Conservation (phyloP, 805 yeast genomes). For the Peterozyma xylosa region DNA sequence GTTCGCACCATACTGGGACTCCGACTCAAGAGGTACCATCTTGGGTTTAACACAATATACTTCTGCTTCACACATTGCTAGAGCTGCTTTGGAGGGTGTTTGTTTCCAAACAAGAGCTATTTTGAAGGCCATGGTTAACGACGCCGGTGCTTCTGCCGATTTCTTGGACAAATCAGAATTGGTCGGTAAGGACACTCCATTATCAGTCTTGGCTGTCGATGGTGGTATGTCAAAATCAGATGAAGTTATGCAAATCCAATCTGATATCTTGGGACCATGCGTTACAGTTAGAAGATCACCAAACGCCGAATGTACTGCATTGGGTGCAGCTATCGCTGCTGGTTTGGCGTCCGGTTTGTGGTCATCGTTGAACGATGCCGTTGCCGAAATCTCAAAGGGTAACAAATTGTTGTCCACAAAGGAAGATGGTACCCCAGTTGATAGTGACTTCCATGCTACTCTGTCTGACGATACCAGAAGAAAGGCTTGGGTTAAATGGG, state of each 20-base stretch:
- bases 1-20: conserved; percentile 95
- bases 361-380: conserved; percentile 68
- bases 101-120: conserved; percentile 92
- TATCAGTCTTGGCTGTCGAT: conserved; percentile 67
- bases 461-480: conserved; percentile 54
- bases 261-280: conserved; percentile 85
- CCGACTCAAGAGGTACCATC: conserved; percentile 86
- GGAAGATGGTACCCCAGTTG: conserved; percentile 3
- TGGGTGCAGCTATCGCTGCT: conserved; percentile 96
- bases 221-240: conserved; percentile 94
- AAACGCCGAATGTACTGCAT: conserved; percentile 85
- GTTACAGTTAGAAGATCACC: conserved; percentile 74
- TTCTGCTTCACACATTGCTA: conserved; percentile 84
- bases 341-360: conserved; percentile 69
- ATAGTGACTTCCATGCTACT: conserved; percentile 18
- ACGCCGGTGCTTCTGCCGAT: conserved; percentile 58
- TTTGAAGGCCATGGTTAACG: conserved; percentile 81
- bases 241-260: conserved; percentile 90
- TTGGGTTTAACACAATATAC: conserved; percentile 91
- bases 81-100: conserved; percentile 93
- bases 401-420: conserved; percentile 11
- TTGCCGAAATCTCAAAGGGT: conserved; percentile 27
- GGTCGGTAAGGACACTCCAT: conserved; percentile 29
- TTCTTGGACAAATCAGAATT: conserved; percentile 45
- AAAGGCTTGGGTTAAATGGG: conserved; percentile 70